phyloP scores from a whole-genome alignment of 2,329 filamentous ascomycete genomes.

The Pezicula neosporulosa region DNA sequence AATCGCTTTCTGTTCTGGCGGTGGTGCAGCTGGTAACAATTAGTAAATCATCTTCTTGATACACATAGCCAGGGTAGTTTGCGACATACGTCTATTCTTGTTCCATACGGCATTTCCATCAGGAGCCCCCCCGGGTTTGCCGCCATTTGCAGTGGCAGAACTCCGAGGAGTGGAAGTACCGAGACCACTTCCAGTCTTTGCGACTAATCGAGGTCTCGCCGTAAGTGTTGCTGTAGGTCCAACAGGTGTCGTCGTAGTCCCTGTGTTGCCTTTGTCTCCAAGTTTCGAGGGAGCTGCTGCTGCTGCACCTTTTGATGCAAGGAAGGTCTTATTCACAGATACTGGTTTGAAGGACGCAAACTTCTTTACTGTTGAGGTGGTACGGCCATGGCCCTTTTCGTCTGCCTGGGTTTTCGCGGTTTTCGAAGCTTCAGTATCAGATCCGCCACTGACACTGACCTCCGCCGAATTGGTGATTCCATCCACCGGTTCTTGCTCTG shows the following conservation, averaged over 20 bases:
- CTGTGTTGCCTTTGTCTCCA: conserved; percentile 47
- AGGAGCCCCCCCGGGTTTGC: conserved; percentile 57
- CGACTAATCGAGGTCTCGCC: conserved; percentile 69
- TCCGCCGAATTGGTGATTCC: conserved; percentile 59
- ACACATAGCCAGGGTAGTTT: neutral
- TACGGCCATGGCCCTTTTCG: conserved; percentile 56
- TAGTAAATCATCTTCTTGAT: conserved; percentile 15
- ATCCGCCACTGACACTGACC: conserved; percentile 69
- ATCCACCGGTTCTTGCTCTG: conserved; percentile 47
- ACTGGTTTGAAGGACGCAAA: conserved; percentile 79
- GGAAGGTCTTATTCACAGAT: conserved; percentile 80
- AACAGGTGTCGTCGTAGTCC: conserved; percentile 38
- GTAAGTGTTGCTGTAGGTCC: conserved; percentile 44
- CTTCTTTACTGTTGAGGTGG: conserved; percentile 64
- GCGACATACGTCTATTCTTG: conserved; percentile 72
- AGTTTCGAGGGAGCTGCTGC: conserved; percentile 43
- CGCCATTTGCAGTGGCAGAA: conserved; percentile 45
- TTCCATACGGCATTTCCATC: conserved; percentile 81
- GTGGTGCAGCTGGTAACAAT: conserved; percentile 48
- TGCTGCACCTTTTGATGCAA: conserved; percentile 63
- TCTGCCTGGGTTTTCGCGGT: conserved; percentile 50
- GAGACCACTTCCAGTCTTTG: conserved; percentile 64
- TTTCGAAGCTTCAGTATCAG: conserved; percentile 71
- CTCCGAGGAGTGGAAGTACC: conserved; percentile 47
- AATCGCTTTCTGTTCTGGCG: conserved; percentile 77